Percentiles rank a stretch among this genome's conserved stretches.
Conservation (phyloP, 139 green algal genomes). For the Pseudopediastrum boryanum region DNA sequence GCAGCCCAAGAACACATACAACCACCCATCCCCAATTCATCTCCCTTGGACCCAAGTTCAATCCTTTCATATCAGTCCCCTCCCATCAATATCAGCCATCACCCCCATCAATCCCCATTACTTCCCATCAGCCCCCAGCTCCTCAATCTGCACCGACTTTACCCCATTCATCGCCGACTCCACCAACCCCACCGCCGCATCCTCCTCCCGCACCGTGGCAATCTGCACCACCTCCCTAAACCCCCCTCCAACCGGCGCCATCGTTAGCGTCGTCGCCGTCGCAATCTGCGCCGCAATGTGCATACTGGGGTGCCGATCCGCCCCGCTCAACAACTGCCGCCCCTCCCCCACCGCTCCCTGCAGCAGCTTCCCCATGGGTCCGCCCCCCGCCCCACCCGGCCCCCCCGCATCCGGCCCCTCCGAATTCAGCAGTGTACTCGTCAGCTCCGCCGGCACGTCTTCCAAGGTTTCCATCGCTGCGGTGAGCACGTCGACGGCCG, state of each 20-base stretch:
- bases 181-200: no score
- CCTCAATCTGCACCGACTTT: no score
- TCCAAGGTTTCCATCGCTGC: conserved; percentile 59
- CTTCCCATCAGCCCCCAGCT: no score
- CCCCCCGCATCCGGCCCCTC: no score
- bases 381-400: not conserved
- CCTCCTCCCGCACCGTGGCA: no score
- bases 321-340: not conserved
- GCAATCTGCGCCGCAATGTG: conserved; percentile 28
- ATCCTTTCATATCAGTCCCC: no score
- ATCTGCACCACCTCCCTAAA: not conserved
- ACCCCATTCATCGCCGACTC: no score
- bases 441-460: conserved; percentile 58
- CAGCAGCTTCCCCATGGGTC: not conserved
- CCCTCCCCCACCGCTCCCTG: not conserved
- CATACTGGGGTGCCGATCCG: conserved; percentile 31
- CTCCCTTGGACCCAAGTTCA: no score
- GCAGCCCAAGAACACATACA: no score
- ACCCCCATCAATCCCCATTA: no score
- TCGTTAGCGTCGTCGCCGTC: conserved; percentile 1
- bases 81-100: no score
- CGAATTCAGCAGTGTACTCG: not conserved
- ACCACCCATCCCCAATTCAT: no score
- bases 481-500: conserved; percentile 40
- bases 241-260: not conserved